Base-by-base conservation (phyloP, 2,329 filamentous ascomycete species). In the Pestalotiopsis sp. region DNA sequence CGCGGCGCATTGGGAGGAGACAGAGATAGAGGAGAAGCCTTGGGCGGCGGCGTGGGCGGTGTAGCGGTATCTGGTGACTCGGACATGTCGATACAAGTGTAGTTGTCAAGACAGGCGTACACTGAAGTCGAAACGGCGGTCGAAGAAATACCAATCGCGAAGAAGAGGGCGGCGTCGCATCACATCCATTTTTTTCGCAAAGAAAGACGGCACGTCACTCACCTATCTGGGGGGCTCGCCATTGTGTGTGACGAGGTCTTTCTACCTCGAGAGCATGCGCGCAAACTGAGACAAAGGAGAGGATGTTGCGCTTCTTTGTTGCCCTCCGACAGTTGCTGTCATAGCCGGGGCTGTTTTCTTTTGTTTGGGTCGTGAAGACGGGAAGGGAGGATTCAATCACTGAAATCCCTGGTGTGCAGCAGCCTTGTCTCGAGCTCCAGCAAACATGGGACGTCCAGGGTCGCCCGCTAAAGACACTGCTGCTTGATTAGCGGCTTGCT, bases 191-290 rank as follows among this genome's bases (percentile, higher is more conserved):
- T 65, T 12, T 12, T 14, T 14, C n/a, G 23, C 62, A 57, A 62
- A 72, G 71, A 69, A 67, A 64, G 65, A 63, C 39, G 9, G 45
- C 65, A 70, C 39, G 9, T 17, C 65, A 70, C 75, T 75, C 73
- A 78, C 76, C 76, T 75, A 72, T 76, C 72, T 66, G 74, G 75
- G 49, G 70, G 69, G 45, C 71, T 74, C 49, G 75, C 74, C 76
- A 78, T 78, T 76, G 72, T 77, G 38, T 49, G 12, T 36, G 39
- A 64, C 36, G 20, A 52, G 56, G 45, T 41, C 27, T 61, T 59
- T 56, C 25, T 36, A 59, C 56, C 65, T 66, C 64, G 31, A 67
- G 58, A 57, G 20, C 66, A 67, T 67, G 66, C 58, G 66, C 31
- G 41, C 45, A 56, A 49, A 36, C 25, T 23, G 38, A 17, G 58